A percentile compares a stretch with the other conserved stretches of the same genome.
Evolutionary conservation across 345 rosid genomes (phyloP).

Genomic region (Eucalyptus marginata): DNA sequence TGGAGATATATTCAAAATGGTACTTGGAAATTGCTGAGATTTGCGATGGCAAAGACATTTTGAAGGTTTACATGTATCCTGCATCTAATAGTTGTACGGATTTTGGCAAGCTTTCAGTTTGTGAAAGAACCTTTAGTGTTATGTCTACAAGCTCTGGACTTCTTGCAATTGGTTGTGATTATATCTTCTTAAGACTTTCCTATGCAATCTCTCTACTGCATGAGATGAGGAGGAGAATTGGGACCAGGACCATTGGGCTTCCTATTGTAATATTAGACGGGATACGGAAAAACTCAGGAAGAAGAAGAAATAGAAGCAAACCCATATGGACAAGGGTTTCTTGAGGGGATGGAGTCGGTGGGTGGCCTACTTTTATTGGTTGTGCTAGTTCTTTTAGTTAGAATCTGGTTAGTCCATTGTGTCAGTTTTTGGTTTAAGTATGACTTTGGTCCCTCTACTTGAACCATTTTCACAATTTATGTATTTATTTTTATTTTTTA

Average conservation of each 20-base stretch:
- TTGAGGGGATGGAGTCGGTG: background rate
- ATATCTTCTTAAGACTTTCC: background rate
- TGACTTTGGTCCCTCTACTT: background rate
- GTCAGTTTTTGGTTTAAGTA: background rate
- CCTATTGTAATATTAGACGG: background rate
- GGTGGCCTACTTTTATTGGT: background rate
- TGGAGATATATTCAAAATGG: background rate
- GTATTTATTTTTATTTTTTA: background rate
- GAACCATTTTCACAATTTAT: background rate
- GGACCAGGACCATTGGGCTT: background rate
- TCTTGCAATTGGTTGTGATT: background rate
- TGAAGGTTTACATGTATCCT: background rate
- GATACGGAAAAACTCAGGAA: background rate
- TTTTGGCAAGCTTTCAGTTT: background rate
- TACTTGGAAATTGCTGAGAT: background rate
- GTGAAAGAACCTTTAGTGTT: background rate
- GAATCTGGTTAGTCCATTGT: background rate
- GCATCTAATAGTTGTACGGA: background rate
- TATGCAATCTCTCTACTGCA: background rate
- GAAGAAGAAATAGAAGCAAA: background rate
- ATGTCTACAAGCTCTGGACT: background rate
- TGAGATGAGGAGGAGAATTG: background rate
- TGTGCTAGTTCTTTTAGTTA: background rate
- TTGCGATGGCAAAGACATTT: background rate
- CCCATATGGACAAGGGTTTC: background rate